Evolutionary conservation across 176 grass and related monocot species (phyloP).

Genomic region (Sorghum bicolor): Sorghum_bicolor_NCBIv3 NC_012877.2:57237001-57237500

Average conservation of each 20-base stretch:
- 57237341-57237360: not conserved
- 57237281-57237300: slow-evolving; percentile 1
- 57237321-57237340: not conserved
- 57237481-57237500: slow-evolving; percentile 42
- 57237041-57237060: slow-evolving; percentile 11
- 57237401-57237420: not conserved
- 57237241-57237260: not conserved
- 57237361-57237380: slow-evolving; percentile 3
- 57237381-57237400: not conserved
- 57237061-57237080: slow-evolving; percentile 17
- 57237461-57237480: slow-evolving; percentile 18
- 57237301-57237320: slow-evolving; percentile 2
- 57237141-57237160: not conserved
- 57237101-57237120: not conserved
- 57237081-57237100: slow-evolving; percentile 10
- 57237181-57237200: not conserved
- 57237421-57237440: not conserved
- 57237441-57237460: slow-evolving; percentile 38
- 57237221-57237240: not conserved
- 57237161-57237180: slow-evolving; percentile 4
- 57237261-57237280: not conserved
- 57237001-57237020: slow-evolving; percentile 22
- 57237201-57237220: not conserved
- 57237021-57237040: not conserved
- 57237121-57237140: not conserved